Base-by-base conservation (phyloP, 1,284 basidiomycete species). In the Pseudozyma sp. region DNA sequence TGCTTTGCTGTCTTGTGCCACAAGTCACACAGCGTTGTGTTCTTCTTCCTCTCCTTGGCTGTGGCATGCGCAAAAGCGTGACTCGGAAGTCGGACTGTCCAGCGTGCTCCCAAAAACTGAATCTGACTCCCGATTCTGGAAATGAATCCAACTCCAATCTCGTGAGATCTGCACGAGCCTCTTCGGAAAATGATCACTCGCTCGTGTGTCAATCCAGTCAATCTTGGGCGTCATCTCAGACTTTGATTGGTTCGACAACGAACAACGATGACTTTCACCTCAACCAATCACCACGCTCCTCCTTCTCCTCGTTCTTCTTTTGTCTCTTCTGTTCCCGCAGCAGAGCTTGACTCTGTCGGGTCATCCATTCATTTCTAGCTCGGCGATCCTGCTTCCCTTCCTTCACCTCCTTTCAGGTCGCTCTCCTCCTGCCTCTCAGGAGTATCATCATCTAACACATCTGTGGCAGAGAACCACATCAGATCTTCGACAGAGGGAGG, bases 1-100 rank as follows among this genome's bases (percentile, higher is more conserved):
- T 57, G 44, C 47, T 57, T 49, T 44, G 36, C 14, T 42, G n/a
- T 13, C 21, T 18, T 11, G 40, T 44, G 34, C 13, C 19, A 10
- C 25, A 34, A 36, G 21, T 36, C 43, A 18, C 25, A 2, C 10
- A 25, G 25, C 25, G 3, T 31, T 6, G 25, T 3, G 25, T 34
- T 52, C 43, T 51, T 59, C 35, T 36, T 53, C 36, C 13, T 42
- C 56, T 44, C 52, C 36, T 42, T 45, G 35, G 21, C n/a, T 61
- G 62, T 19, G 25, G 49, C 25, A 25, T 40, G 49, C 39, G 18
- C 35, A 21, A 19, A n/a, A 18, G 18, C 21, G 39, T 65, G 62
- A 65, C 62, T 65, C 68, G 68, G 68, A 44, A 70, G 51, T 70
- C 68, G 68, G 68, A 25, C 9, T 43, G 13, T 16, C 8, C 25